Conservation (phyloP, 2,329 filamentous ascomycete genomes). For the Claviceps monticola region DNA sequence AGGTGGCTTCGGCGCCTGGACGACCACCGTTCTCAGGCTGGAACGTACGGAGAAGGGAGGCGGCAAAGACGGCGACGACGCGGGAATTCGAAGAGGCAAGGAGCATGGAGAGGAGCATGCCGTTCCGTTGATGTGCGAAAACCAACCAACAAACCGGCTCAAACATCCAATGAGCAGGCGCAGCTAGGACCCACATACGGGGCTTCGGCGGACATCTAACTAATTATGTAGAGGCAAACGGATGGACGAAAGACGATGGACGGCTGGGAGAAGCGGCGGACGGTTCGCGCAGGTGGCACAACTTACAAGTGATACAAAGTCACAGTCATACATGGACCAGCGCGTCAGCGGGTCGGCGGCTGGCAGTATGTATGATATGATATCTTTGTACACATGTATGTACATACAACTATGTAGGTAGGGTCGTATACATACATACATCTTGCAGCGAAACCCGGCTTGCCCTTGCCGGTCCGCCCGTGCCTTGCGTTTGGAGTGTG, state of each 20-base stretch:
- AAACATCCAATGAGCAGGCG: not conserved
- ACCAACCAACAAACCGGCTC: not conserved
- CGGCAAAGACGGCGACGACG: not conserved
- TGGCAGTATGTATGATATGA: no score
- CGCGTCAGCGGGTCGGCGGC: no score
- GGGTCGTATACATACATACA: not conserved
- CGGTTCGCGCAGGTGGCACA: not conserved
- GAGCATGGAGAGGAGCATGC: not conserved
- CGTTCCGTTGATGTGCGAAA: not conserved
- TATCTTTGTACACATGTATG: no score
- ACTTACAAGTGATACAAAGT: not conserved
- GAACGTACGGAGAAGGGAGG: not conserved
- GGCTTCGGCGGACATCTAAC: not conserved
- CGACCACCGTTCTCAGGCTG: not conserved
- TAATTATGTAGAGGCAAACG: not conserved
- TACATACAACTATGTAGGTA: not conserved
- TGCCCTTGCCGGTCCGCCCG: constrained; percentile 6
- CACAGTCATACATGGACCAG: no score
- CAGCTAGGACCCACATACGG: not conserved
- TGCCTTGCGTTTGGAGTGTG: constrained; percentile 2
- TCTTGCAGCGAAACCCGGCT: constrained; percentile 2
- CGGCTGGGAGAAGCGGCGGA: not conserved
- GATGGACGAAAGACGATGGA: not conserved
- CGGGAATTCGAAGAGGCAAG: not conserved
- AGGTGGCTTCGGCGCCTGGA: not conserved